Base-by-base conservation (phyloP, 1,284 basidiomycete genomes). In the Lignosus rhinocerotis region DNA sequence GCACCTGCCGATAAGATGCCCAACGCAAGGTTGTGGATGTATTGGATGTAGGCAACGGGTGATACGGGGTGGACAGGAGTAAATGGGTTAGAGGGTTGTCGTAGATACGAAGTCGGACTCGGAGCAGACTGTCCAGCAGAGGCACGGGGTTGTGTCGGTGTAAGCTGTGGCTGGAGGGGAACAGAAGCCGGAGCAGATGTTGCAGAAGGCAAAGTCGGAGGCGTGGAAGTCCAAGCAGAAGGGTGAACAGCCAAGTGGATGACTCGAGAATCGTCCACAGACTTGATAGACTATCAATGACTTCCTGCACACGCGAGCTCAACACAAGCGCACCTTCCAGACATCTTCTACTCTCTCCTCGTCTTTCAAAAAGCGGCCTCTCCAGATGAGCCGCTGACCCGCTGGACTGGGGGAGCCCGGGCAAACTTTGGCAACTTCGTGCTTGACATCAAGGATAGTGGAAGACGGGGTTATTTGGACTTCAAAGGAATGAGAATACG, bases 231-330 rank as follows among this genome's bases (percentile, higher is more conserved):
- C 90, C 90, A 92, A 51, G 87, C 86, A 32, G 86, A 86, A 19
- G 88, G 86, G 67, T 87, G 85, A 14, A 92, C 90, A 11, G 88
- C 85, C 31, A 92, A 78, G 72, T 91, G 90, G 31, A 92, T 75
- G 56, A 86, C 78, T 48, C 81, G 82, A 45, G 81, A 78, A 51
- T 86, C 85, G 55, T 82, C 79, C 32, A 75, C 73, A 51, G 75
- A 75, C 90, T 90, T 64, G 12, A 9, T 31, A n/a, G 7, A 47
- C 16, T 25, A 8, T 12, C 36, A 36, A 25, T 52, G 41, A 61
- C 56, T 56, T 57, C 67, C 58, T 68, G 54, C 49, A 41, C 38
- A 19, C 30, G 43, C 25, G 16, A 19, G n/a, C 33, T 47, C 6
- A 47, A 45, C 21, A 59, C 14, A 14, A 3, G 69, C 80, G 66